phyloP scores from a whole-genome alignment of 2,329 filamentous ascomycete species.

The Claviceps purpurea region DNA sequence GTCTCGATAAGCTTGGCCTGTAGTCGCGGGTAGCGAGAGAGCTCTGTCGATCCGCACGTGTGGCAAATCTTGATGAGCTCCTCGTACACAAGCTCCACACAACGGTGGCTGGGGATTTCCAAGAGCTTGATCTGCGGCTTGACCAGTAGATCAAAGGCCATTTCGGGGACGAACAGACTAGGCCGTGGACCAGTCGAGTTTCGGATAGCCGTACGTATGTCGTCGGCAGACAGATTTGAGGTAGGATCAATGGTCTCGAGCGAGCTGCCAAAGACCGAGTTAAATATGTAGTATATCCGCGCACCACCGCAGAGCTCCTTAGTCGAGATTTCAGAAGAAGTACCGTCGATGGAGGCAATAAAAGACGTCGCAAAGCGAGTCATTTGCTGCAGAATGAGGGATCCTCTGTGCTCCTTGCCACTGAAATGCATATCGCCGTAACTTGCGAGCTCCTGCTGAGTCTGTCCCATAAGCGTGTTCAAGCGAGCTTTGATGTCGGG shows the following conservation, averaged over 20 bases:
- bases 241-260: constrained; percentile 94
- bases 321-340: constrained; percentile 94
- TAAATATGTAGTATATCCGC: constrained; percentile 97
- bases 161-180: constrained; percentile 91
- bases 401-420: constrained; percentile 90
- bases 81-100: constrained; percentile 95
- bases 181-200: constrained; percentile 95
- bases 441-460: constrained; percentile 92
- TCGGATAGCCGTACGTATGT: constrained; percentile 92
- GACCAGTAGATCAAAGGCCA: constrained; percentile 93
- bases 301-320: constrained; percentile 94
- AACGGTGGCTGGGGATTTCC: constrained; percentile 87
- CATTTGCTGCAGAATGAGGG: constrained; percentile 92
- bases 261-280: constrained; percentile 94
- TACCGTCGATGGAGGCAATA: constrained; percentile 97
- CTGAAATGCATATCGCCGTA: constrained; percentile 98
- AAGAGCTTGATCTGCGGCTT: constrained; percentile 98
- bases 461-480: constrained; percentile 99
- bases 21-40: constrained; percentile 79
- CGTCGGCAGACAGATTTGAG: constrained; percentile 81
- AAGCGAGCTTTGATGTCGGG: constrained; percentile 96
- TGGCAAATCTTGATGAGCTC: constrained; percentile 99
- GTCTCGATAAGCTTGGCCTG: constrained; percentile 97
- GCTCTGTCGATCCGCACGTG: constrained; percentile 89
- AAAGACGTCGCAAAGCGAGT: constrained; percentile 96